Evolutionary conservation across 805 yeast genomes (phyloP), one percentile per base, ranked within the genome.

Genomic region (Vanderwaltozyma tropicalis): DNA sequence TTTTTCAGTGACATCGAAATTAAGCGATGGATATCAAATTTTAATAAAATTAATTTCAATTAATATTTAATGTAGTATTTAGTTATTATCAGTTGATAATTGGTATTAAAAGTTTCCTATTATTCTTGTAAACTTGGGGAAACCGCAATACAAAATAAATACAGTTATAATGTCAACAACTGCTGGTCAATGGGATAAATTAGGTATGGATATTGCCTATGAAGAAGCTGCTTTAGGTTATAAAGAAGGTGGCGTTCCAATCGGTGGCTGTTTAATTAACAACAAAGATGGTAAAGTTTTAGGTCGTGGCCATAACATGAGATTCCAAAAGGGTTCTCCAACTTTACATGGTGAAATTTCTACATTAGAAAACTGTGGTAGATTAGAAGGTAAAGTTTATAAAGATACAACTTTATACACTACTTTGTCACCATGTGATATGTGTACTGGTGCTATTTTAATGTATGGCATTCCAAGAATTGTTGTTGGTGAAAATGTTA

Each of bases 371-470:
- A 78, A 83, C 45, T 94, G 95, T 16, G 97, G 97, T 7, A 73
- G 97, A 52, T 67, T 92, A 40, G 78, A 79, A 17, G 96, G 88
- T 4, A 68, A 69, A 17, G 74, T 72, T 14, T 89, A 89, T 66
- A 82, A 80, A 52, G 71, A 78, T 44, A 81, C 95, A 49, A 92
- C 97, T 37, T 72, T 86, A 73, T 89, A 87, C 63, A 87, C 96
- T 22, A 83, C 96, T 0, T 66, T 89, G 47, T 83, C 95, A 7
- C 96, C 97, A 3, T 89, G 97, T 59, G 72, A 78, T 48, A 89
- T 89, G 96, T 89, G 97, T 59, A 75, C 92, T 4, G 97, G 97
- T 16, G 94, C 96, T 5, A 82, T 89, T 45, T 53, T 89, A 37
- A 67, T 89, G 69, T 89, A 87, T 63, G 95, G 95, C 29, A 72